phyloP scores from a whole-genome alignment of 176 grass and related monocot genomes.

The Musa acuminata region DNA sequence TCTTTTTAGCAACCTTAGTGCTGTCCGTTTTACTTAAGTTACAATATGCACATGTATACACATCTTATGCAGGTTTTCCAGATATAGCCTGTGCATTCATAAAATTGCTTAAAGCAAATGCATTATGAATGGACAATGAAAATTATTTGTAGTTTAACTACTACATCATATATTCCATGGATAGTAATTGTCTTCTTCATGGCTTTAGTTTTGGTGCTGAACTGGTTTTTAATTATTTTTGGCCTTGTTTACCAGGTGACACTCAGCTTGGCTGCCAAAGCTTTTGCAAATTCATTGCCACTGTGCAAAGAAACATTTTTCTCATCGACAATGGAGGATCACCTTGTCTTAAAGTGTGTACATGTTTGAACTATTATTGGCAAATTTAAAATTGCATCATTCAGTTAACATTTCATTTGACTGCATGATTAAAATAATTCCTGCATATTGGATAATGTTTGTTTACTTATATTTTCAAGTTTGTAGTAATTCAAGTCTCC shows the following conservation, averaged over 20 bases:
- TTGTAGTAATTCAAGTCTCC: background rate
- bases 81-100: background rate
- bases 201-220: background rate
- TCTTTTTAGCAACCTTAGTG: too few species aligned
- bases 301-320: constrained; percentile 97
- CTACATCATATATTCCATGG: too few species aligned
- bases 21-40: background rate
- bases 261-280: constrained; percentile 93
- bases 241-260: constrained; percentile 47
- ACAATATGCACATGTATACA: background rate
- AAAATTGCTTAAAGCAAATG: background rate
- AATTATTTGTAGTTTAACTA: background rate
- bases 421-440: background rate
- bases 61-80: background rate
- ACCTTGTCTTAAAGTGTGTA: constrained; percentile 54
- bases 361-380: background rate
- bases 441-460: background rate
- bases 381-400: too few species aligned
- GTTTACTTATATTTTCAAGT: background rate
- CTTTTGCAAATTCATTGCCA: constrained; percentile 68
- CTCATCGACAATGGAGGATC: constrained; percentile 74
- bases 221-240: background rate
- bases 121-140: background rate
- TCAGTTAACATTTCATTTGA: background rate
- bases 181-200: background rate